Conservation (phyloP, 208 protist genomes). For the Leishmania gerbilli region DNA sequence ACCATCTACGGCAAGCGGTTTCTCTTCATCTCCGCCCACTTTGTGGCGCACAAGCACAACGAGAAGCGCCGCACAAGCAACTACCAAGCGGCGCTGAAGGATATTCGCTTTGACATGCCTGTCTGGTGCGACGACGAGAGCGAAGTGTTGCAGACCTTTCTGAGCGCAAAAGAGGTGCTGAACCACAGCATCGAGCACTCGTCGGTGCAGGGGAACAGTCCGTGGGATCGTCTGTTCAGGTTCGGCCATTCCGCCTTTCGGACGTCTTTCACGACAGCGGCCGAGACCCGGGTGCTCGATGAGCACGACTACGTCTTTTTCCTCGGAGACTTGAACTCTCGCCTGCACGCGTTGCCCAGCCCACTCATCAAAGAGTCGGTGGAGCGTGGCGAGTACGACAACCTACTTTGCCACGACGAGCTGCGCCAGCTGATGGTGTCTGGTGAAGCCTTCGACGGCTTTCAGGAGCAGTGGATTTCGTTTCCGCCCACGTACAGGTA, state of each 20-base stretch:
- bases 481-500: conserved; percentile 95
- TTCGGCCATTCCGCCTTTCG: conserved; percentile 29
- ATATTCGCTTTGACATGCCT: conserved; percentile 70
- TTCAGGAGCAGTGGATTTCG: conserved; percentile 85
- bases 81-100: conserved; percentile 67
- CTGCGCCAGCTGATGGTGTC: conserved; percentile 76
- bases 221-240: conserved; percentile 52
- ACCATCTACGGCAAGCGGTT: conserved; percentile 89
- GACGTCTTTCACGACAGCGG: conserved; percentile 21
- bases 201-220: conserved; percentile 25
- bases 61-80: conserved; percentile 69
- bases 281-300: conserved; percentile 65
- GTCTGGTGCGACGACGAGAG: conserved; percentile 67
- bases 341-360: conserved; percentile 64
- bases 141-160: conserved; percentile 74
- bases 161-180: conserved; percentile 25
- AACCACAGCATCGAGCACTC: conserved; percentile 12
- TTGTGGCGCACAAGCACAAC: conserved; percentile 91
- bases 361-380: conserved; percentile 42
- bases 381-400: conserved; percentile 37
- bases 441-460: conserved; percentile 81
- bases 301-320: conserved; percentile 93
- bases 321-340: conserved; percentile 94
- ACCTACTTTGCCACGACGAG: conserved; percentile 80
- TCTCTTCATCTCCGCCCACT: conserved; percentile 91